Evolutionary conservation across 192 early-diverging fungal species (phyloP).

Genomic region (Lunasporangiospora selenospora): DNA sequence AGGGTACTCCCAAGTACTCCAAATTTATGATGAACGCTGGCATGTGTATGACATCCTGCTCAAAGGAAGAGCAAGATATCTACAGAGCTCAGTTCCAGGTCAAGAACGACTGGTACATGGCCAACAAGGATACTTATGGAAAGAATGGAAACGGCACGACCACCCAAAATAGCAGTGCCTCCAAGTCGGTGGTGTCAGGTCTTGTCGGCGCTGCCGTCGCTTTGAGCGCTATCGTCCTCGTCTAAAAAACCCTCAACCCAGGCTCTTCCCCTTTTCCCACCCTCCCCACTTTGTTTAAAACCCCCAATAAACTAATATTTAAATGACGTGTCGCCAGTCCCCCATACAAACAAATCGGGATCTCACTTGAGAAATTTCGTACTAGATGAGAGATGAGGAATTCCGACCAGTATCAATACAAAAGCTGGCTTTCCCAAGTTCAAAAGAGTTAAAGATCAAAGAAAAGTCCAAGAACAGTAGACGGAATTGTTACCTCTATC

Average conservation of each 20-base stretch:
- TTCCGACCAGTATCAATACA: too few relatives aligned
- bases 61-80: slow-evolving; percentile 9
- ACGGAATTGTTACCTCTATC: too few relatives aligned
- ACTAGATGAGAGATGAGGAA: too few relatives aligned
- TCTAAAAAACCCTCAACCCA: slow-evolving; percentile 6
- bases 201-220: slow-evolving; percentile 15
- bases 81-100: slow-evolving; percentile 19
- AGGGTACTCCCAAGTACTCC: slow-evolving; percentile 28
- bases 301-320: too few relatives aligned
- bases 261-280: too few relatives aligned
- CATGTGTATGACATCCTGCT: slow-evolving; percentile 29
- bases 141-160: neutral
- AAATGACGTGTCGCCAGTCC: too few relatives aligned
- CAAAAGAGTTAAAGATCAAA: too few relatives aligned
- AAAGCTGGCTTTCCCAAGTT: too few relatives aligned
- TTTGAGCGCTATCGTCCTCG: slow-evolving; percentile 7
- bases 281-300: too few relatives aligned
- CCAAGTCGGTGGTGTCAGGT: slow-evolving; percentile 5
- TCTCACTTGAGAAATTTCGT: too few relatives aligned
- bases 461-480: too few relatives aligned
- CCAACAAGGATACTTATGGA: neutral
- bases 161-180: neutral
- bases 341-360: too few relatives aligned
- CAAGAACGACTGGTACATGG: slow-evolving; percentile 4
- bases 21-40: slow-evolving; percentile 40